Evolutionary conservation across 2,329 filamentous ascomycete genomes (phyloP), one percentile per base, ranked within the genome.

Genomic region (Neonectria hederae): DNA sequence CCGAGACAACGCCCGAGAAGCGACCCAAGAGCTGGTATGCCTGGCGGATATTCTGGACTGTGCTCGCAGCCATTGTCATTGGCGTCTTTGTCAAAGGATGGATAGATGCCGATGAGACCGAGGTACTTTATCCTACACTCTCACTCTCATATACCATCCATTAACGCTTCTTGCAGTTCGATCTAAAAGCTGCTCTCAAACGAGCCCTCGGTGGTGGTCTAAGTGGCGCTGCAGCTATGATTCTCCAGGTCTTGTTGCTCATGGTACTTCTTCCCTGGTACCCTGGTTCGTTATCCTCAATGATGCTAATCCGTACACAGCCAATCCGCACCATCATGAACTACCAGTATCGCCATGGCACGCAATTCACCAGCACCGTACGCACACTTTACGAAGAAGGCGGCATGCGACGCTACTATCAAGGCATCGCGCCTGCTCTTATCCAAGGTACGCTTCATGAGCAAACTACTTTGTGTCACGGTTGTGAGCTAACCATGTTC

Each of bases 291-390:
- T 9, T 22, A 13, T 5, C 8, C 19, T 66, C 1, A 66, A 7
- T 8, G 0, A 1, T 10, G 2, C 1, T 2, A 4, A 51, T 2
- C 14, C 1, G 35, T 17, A 38, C 35, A 17, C 35, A 84, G 82
- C 83, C 82, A 4, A 72, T 84, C 4, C 78, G 82, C 5, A 84
- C 82, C 0, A 82, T 84, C 13, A 84, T 84, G 82, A 84, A 84
- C 71, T 84, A 84, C 48, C 82, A 84, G 63, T 84, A 84, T 57
- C 82, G 82, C 2, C 82, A 80, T 42, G 82, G 82, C 1, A 78
- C 76, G 0, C 76, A 79, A 0, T 83, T 84, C 59, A 77, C 75
- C 3, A 54, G 68, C 1, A 81, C 82, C 0, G 79, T 77, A 1
- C 68, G 72, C 17, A 83, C 79, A 0, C 75, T 84, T 2, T 82